Evolutionary conservation across 208 protist species (phyloP).

Genomic region (Leishmania major): DNA sequence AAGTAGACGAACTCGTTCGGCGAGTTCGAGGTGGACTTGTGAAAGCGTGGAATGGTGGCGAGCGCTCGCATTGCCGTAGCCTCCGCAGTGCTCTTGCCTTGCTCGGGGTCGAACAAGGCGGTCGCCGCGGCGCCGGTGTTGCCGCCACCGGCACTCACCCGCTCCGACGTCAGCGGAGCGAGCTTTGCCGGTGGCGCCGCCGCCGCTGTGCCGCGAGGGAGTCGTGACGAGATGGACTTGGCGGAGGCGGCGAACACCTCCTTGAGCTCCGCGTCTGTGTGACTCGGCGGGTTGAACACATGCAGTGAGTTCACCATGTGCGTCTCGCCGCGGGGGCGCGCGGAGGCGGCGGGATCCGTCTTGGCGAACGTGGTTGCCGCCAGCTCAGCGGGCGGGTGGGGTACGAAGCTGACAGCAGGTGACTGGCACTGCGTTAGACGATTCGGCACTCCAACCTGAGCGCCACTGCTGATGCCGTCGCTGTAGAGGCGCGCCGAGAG

Average conservation of each 20-base stretch:
- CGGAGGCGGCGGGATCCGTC: neutral
- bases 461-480: conserved; percentile 63
- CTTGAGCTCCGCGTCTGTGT: conserved; percentile 59
- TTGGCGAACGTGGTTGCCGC: neutral
- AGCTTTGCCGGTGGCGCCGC: conserved; percentile 14
- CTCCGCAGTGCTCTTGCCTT: conserved; percentile 10
- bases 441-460: conserved; percentile 73
- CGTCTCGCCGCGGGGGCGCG: conserved; percentile 33
- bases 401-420: conserved; percentile 11
- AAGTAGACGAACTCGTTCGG: conserved; percentile 93
- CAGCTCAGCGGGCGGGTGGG: conserved; percentile 3
- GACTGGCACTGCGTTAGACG: conserved; percentile 46
- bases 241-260: conserved; percentile 38
- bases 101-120: neutral
- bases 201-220: neutral
- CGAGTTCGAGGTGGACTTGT: conserved; percentile 78
- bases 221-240: conserved; percentile 10
- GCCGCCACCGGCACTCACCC: neutral
- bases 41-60: conserved; percentile 70
- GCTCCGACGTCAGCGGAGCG: conserved; percentile 5
- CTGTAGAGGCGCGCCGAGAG: conserved; percentile 73
- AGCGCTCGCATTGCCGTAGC: conserved; percentile 17
- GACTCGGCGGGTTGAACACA: conserved; percentile 65
- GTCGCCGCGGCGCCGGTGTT: neutral
- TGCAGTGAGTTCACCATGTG: conserved; percentile 70